Evolutionary conservation across 441 rosid genomes (phyloP).

Genomic region (Mallotus japonicus): DNA sequence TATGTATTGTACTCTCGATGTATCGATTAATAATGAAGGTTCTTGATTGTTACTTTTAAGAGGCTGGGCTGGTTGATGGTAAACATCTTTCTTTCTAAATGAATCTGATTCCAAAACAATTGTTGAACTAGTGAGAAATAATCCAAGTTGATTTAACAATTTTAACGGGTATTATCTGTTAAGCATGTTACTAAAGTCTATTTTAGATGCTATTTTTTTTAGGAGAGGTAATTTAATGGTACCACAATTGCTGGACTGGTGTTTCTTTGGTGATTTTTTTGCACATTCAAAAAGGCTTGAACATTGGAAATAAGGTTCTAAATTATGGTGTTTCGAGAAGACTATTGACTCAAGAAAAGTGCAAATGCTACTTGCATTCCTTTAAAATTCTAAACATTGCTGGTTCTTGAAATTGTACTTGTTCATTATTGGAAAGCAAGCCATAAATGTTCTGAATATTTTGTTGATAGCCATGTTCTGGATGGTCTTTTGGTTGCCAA

Average conservation of each 20-base stretch:
- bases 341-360: neutral
- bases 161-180: neutral
- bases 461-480: neutral
- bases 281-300: neutral
- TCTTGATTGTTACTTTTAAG: neutral
- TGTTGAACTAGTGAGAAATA: neutral
- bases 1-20: neutral
- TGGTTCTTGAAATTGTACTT: neutral
- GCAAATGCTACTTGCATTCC: neutral
- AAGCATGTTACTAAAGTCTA: neutral
- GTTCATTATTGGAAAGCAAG: neutral
- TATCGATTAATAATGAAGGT: neutral
- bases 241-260: constrained; percentile 2
- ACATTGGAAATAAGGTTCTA: neutral
- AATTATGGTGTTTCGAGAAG: neutral
- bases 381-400: neutral
- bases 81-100: neutral
- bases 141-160: neutral
- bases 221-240: neutral
- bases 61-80: neutral
- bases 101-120: neutral
- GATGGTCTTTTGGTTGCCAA: neutral
- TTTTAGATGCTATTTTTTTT: constrained; percentile 12
- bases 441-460: neutral
- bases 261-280: neutral